Base-by-base conservation (phyloP, 306 rosid species). In the Biancaea sappan region DNA sequence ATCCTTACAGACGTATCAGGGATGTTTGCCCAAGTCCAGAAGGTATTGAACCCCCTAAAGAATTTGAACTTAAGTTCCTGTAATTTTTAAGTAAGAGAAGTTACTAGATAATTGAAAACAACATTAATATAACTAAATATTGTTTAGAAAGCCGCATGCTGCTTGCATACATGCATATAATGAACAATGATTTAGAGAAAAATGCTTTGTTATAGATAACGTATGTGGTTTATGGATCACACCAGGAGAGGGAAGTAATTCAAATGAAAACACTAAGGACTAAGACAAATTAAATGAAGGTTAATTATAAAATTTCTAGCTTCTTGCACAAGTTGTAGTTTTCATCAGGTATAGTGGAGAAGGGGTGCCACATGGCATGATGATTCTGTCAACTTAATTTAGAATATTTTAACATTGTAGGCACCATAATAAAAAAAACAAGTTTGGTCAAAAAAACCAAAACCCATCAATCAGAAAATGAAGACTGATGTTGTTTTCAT, bases 61-160 rank as follows among this genome's bases (percentile, higher is more conserved):
- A 78, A 84, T 94, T 94, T 77, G 97, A 83, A 73, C 93, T 90
- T 71, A 94, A 80, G 81, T 94, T 94, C 92, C 99, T 94, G 84
- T 12, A 41, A 6, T 41, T 58, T 78, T 67, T 37, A 14, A 38
- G 43, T 31, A 35, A 66, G 44, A 73, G 72, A 63, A 26, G 50
- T 65, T 65, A 69, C 31, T 19, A 18, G 19, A 76, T 34, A 77
- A 54, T 29, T 13, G 32, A 72, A 53, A 54, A 52, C 62, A 66
- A 62, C 14, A 75, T 47, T 59, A 44, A 52, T 52, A 53, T 18
- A 22, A 24, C 62, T 31, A 14, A 67, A 37, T 21, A 25, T 50
- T 40, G 40, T 37, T 69, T 10, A 64, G 57, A 61, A 75, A 44
- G 67, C 62, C 26, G 24, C 19, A 54, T 67, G n/a, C 28, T 65